phyloP scores from a whole-genome alignment of 2,329 filamentous ascomycete species.

The Calonectria hongkongensis region DNA sequence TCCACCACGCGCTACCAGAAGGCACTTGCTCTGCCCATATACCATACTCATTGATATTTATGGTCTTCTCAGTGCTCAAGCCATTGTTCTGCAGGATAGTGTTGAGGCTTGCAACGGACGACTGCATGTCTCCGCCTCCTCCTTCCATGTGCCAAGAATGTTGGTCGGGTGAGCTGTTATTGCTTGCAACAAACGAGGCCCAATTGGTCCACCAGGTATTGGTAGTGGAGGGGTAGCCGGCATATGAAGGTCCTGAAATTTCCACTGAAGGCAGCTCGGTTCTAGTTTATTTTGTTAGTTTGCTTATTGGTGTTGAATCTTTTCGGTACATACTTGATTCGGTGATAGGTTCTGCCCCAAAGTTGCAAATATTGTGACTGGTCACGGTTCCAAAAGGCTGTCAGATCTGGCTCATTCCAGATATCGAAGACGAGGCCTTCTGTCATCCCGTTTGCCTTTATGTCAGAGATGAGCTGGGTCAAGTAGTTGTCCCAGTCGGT shows the following conservation, averaged over 20 bases:
- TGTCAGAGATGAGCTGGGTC: conserved; percentile 60
- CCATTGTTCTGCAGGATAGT: conserved; percentile 25
- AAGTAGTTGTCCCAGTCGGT: conserved; percentile 65
- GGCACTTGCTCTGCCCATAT: conserved; percentile 63
- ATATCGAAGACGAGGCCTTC: conserved; percentile 67
- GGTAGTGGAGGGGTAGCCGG: conserved; percentile 10
- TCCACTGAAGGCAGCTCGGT: neutral
- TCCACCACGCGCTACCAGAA: conserved; percentile 65
- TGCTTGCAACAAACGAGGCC: conserved; percentile 12
- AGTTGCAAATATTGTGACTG: conserved; percentile 47
- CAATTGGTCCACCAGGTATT: conserved; percentile 41
- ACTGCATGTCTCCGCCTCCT: conserved; percentile 24
- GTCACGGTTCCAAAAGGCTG: conserved; percentile 45
- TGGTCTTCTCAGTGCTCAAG: conserved; percentile 51
- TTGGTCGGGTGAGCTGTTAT: conserved; percentile 32
- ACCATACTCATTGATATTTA: conserved; percentile 71
- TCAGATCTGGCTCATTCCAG: conserved; percentile 72
- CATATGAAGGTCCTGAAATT: conserved; percentile 40
- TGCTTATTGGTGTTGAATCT: neutral
- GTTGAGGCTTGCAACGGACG: conserved; percentile 9
- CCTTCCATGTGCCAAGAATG: conserved; percentile 43
- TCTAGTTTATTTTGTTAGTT: neutral
- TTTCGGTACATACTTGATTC: conserved; percentile 41
- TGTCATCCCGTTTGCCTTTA: conserved; percentile 61
- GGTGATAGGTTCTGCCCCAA: conserved; percentile 44